Conservation (phyloP, 1,284 basidiomycete species). For the Irpex rosettiformis region DNA sequence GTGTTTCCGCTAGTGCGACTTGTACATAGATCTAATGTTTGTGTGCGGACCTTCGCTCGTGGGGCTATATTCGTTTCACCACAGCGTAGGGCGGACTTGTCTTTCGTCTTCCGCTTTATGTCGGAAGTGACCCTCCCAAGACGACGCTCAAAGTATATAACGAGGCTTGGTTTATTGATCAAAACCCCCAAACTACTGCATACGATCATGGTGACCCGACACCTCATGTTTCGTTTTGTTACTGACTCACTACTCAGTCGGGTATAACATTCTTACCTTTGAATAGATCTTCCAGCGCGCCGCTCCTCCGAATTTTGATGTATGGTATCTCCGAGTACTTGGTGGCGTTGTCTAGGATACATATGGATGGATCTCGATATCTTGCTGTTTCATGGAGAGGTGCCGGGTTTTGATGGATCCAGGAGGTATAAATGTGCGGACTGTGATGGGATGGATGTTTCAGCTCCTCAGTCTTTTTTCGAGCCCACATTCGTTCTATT, state of each 20-base stretch:
- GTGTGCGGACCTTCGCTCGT: background rate
- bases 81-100: no score
- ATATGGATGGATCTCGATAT: background rate
- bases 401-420: background rate
- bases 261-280: no score
- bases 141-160: no score
- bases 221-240: no score
- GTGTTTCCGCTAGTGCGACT: background rate
- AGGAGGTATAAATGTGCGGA: background rate
- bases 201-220: no score
- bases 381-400: background rate
- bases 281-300: no score
- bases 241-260: background rate
- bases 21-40: background rate
- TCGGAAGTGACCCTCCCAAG: no score
- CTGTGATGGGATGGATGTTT: background rate
- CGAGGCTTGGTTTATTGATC: no score
- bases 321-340: background rate
- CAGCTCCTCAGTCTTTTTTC: conserved; percentile 9
- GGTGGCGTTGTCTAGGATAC: background rate
- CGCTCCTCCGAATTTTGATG: no score
- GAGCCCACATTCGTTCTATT: conserved; percentile 5
- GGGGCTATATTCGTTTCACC: no score
- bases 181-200: no score
- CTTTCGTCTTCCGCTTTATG: no score